These are phyloP conservation scores for Fagus sylvatica DNA, from an alignment of 306 rosid genomes.

Conservation along the genomic window DNA sequence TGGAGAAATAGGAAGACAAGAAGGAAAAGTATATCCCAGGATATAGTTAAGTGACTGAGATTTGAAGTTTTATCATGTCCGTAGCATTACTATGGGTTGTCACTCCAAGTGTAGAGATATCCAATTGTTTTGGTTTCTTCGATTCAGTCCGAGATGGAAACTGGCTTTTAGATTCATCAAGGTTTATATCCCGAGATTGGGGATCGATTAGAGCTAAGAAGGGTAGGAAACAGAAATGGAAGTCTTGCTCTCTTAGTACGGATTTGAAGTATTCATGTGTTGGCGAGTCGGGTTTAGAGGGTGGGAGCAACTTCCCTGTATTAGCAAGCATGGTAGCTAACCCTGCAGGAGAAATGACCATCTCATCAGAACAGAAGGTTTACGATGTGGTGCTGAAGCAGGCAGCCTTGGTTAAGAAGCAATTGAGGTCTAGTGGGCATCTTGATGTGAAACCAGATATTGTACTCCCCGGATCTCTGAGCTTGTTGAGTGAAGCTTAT, in stretches of 20 bases:
- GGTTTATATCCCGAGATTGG: conserved; percentile 33
- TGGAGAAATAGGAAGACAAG: conserved; percentile 12
- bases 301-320: conserved; percentile 40
- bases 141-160: conserved; percentile 53
- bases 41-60: conserved; percentile 14
- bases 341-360: conserved; percentile 52
- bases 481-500: conserved; percentile 65
- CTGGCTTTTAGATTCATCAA: conserved; percentile 43
- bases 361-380: conserved; percentile 67
- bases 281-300: conserved; percentile 48
- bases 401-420: conserved; percentile 68
- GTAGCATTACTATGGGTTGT: conserved; percentile 46
- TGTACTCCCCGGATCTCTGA: conserved; percentile 55
- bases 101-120: conserved; percentile 49
- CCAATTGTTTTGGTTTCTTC: conserved; percentile 39
- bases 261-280: conserved; percentile 46
- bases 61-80: conserved; percentile 54
- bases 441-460: conserved; percentile 57
- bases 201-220: conserved; percentile 34
- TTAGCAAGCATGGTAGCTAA: conserved; percentile 60
- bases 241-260: conserved; percentile 34
- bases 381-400: conserved; percentile 72
- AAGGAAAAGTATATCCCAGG: conserved; percentile 4
- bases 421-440: conserved; percentile 47
- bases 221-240: conserved; percentile 42